Conservation (phyloP, 129 eudicot species). For the Centrapalus pauciflorus region DNA sequence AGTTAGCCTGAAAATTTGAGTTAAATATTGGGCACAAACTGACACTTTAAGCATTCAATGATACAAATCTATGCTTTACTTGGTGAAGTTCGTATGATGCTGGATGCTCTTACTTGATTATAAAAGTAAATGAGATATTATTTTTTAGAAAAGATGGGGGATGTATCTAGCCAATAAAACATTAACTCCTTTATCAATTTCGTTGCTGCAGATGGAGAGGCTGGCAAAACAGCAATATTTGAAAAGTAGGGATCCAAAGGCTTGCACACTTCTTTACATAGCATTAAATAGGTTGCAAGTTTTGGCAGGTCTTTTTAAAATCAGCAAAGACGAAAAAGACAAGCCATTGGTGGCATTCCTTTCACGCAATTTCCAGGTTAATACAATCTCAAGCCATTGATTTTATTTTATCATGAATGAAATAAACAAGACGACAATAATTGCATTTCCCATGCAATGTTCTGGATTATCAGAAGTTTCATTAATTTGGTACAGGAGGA, state of each 20-base stretch:
- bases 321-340: slow-evolving; percentile 93
- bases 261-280: slow-evolving; percentile 83
- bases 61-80: neutral
- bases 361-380: slow-evolving; percentile 91
- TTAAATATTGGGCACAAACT: neutral
- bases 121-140: neutral
- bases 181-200: slow-evolving; percentile 11
- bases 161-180: neutral
- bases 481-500: slow-evolving; percentile 60
- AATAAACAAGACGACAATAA: neutral
- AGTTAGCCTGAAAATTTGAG: neutral
- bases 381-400: slow-evolving; percentile 8
- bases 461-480: neutral
- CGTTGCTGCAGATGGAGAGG: slow-evolving; percentile 75
- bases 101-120: neutral
- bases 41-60: neutral
- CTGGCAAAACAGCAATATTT: slow-evolving; percentile 83
- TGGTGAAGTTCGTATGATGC: neutral
- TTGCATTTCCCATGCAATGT: neutral
- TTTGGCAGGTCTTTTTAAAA: slow-evolving; percentile 88
- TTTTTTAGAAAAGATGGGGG: neutral
- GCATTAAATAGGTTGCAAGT: slow-evolving; percentile 93
- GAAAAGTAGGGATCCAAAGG: slow-evolving; percentile 85
- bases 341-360: slow-evolving; percentile 91
- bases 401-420: neutral